A percentile compares a stretch with the other conserved stretches of the same genome.
phyloP scores from a whole-genome alignment of 163 green algal genomes.

The Scenedesmus sp. region DNA sequence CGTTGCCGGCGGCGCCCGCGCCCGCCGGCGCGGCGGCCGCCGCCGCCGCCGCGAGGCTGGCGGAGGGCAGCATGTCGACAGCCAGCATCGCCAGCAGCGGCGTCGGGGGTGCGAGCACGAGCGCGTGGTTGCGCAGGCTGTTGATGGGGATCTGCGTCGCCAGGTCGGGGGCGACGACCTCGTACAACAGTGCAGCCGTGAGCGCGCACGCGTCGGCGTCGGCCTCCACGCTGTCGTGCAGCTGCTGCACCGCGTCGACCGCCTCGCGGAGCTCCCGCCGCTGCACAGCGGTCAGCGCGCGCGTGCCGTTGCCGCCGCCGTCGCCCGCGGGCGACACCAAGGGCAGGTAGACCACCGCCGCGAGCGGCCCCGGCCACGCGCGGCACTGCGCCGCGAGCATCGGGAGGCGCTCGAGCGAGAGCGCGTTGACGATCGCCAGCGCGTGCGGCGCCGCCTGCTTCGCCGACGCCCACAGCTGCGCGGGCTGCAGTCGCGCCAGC shows the following conservation, averaged over 20 bases:
- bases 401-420: background rate
- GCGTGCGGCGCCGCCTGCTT: background rate
- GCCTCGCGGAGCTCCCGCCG: too few species aligned
- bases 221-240: too few species aligned
- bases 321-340: too few species aligned
- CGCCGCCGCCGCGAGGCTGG: background rate
- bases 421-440: constrained; percentile 1
- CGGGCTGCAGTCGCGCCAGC: background rate
- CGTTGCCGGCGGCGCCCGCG: background rate
- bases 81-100: constrained; percentile 9
- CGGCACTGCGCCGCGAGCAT: background rate
- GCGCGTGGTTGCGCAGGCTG: constrained; percentile 25
- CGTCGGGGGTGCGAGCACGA: constrained; percentile 16
- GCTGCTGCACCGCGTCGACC: too few species aligned
- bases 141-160: background rate
- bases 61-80: constrained; percentile 7
- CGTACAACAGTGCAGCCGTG: too few species aligned
- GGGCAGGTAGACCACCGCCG: constrained; percentile 3
- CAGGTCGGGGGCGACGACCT: too few species aligned
- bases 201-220: too few species aligned
- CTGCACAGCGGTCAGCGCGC: too few species aligned
- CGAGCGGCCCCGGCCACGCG: background rate
- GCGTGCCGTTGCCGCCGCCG: too few species aligned
- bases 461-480: background rate
- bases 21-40: background rate